Percentiles rank a stretch among this genome's conserved stretches.
These are phyloP conservation scores for Aspergillus ostianus DNA, from an alignment of 495 filamentous ascomycete genomes.

Conservation along the genomic window DNA sequence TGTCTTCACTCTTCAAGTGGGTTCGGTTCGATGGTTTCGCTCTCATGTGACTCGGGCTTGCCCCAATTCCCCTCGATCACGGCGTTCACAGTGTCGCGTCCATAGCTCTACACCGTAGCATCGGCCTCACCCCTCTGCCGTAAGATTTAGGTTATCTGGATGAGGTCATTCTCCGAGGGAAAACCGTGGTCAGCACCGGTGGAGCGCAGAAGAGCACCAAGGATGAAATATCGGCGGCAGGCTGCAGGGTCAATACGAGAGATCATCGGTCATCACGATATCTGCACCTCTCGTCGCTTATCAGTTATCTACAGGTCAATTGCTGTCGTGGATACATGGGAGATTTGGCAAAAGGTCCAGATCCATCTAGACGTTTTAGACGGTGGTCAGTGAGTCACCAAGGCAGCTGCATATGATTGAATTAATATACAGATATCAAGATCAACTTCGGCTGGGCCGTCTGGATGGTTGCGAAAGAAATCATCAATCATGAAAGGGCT, in stretches of 20 bases:
- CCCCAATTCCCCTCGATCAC: not conserved
- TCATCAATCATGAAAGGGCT: not conserved
- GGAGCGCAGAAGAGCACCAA: not conserved
- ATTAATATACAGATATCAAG: not conserved
- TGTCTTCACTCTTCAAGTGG: not conserved
- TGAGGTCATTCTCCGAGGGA: not conserved
- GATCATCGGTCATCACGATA: not conserved
- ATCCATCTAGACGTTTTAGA: not conserved
- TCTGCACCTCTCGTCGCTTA: not conserved
- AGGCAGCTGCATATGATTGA: not conserved
- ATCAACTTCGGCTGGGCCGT: too few relatives aligned
- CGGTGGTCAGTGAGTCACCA: slow-evolving; percentile 12
- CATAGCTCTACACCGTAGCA: not conserved
- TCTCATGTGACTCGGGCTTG: not conserved
- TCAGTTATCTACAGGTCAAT: not conserved
- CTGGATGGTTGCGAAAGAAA: too few relatives aligned
- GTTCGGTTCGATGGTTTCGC: not conserved
- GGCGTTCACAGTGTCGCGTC: not conserved
- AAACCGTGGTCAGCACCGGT: not conserved
- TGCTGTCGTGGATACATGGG: not conserved
- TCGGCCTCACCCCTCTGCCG: not conserved
- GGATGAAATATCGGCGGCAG: not conserved
- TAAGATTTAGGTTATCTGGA: not conserved
- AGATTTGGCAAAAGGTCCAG: not conserved
- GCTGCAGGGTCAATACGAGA: not conserved